These are phyloP conservation scores for Ilyonectria robusta DNA, from an alignment of 2,329 filamentous ascomycete species.

Conservation along the genomic window DNA sequence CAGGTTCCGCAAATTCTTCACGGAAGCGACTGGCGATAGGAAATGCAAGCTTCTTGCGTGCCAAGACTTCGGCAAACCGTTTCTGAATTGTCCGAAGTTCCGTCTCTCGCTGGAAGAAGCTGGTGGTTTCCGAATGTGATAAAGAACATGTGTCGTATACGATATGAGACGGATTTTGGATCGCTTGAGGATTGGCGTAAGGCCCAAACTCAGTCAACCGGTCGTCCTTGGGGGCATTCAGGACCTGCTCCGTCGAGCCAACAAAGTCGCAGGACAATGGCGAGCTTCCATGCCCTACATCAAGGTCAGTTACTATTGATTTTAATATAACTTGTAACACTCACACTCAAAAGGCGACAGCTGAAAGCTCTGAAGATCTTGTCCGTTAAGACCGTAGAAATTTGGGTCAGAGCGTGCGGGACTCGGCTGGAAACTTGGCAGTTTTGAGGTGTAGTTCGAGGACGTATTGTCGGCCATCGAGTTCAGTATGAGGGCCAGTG, in stretches of 20 bases:
- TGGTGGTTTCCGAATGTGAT: conserved; percentile 54
- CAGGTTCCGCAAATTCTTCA: conserved; percentile 53
- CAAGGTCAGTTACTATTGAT: neutral
- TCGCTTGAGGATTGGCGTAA: neutral
- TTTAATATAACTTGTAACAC: conserved; percentile 14
- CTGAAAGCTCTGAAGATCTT: conserved; percentile 54
- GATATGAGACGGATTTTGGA: neutral
- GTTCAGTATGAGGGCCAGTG: conserved; percentile 31
- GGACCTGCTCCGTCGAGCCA: conserved; percentile 43
- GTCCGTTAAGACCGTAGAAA: conserved; percentile 48
- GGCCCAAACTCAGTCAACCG: neutral
- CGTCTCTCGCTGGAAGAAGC: conserved; percentile 55
- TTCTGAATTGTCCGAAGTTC: conserved; percentile 58
- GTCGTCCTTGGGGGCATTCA: conserved; percentile 44
- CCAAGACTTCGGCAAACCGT: conserved; percentile 55
- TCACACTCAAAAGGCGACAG: conserved; percentile 54
- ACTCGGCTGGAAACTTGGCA: conserved; percentile 53
- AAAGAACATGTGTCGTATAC: conserved; percentile 29
- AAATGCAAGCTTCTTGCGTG: conserved; percentile 48
- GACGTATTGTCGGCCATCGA: conserved; percentile 46
- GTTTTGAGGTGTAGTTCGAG: conserved; percentile 53
- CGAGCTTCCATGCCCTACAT: conserved; percentile 42
- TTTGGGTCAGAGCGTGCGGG: conserved; percentile 46
- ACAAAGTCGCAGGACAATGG: conserved; percentile 35
- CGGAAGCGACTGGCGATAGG: conserved; percentile 57